These are phyloP conservation scores for Nematocida ironsii DNA, from an alignment of 371 early-diverging fungal genomes.

Conservation along the genomic window DNA sequence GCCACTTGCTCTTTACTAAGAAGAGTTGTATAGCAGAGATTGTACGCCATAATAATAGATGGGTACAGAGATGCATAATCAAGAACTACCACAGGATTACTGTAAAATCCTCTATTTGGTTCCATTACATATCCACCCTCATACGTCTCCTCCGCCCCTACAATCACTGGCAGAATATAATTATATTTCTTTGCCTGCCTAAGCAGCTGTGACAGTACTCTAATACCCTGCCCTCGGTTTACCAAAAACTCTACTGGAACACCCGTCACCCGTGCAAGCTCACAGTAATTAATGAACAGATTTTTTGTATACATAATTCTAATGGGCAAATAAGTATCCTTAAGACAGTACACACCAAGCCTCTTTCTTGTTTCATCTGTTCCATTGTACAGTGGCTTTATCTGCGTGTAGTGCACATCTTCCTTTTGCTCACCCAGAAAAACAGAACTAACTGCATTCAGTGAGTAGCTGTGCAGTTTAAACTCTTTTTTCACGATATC, in stretches of 20 bases:
- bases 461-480: constrained; percentile 88
- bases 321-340: constrained; percentile 93
- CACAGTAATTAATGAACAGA: constrained; percentile 90
- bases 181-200: constrained; percentile 80
- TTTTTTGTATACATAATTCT: constrained; percentile 90
- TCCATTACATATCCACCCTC: constrained; percentile 99
- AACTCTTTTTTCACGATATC: constrained; percentile 92
- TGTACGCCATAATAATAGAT: constrained; percentile 99
- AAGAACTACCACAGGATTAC: constrained; percentile 88
- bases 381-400: constrained; percentile 88
- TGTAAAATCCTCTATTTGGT: constrained; percentile 89
- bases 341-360: constrained; percentile 94
- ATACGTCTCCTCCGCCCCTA: constrained; percentile 81
- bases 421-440: constrained; percentile 98
- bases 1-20: constrained; percentile 76
- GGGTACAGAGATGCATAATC: constrained; percentile 99
- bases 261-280: constrained; percentile 96
- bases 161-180: constrained; percentile 83
- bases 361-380: constrained; percentile 88
- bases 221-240: constrained; percentile 91
- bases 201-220: constrained; percentile 90
- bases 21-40: constrained; percentile 94
- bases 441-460: constrained; percentile 91
- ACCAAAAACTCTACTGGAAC: constrained; percentile 87
- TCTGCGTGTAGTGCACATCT: constrained; percentile 95